phyloP scores from a whole-genome alignment of 208 protist genomes.

The Trypanosoma cruzi region DNA sequence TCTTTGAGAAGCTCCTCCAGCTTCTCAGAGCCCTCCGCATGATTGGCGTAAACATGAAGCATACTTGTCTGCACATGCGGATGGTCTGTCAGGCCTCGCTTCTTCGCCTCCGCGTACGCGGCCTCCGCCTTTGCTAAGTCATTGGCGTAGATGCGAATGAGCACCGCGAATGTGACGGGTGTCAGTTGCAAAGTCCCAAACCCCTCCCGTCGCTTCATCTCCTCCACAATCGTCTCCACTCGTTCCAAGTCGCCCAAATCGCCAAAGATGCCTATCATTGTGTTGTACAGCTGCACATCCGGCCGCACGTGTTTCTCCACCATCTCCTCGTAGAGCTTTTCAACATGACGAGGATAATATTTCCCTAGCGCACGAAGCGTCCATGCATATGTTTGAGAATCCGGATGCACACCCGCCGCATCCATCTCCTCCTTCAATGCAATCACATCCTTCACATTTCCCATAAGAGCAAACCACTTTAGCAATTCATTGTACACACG shows the following conservation, averaged over 20 bases:
- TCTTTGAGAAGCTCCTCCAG: conserved; percentile 55
- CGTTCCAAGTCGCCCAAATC: conserved; percentile 55
- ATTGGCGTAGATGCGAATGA: conserved; percentile 64
- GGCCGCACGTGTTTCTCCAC: conserved; percentile 52
- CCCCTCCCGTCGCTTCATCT: conserved; percentile 76
- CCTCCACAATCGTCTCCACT: conserved; percentile 52
- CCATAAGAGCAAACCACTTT: conserved; percentile 89
- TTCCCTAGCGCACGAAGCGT: conserved; percentile 74
- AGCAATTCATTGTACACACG: conserved; percentile 89
- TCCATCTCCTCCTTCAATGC: conserved; percentile 46
- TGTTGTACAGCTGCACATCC: conserved; percentile 81
- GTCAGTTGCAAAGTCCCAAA: conserved; percentile 78
- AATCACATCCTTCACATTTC: conserved; percentile 88
- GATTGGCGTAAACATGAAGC: conserved; percentile 59
- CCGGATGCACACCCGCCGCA: conserved; percentile 43
- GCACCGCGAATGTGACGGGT: conserved; percentile 72
- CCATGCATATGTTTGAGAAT: conserved; percentile 84
- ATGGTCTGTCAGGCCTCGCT: conserved; percentile 68
- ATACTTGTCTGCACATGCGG: conserved; percentile 85
- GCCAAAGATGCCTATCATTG: conserved; percentile 81
- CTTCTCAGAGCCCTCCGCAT: conserved; percentile 25
- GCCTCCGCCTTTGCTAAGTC: conserved; percentile 50
- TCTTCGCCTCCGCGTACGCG: conserved; percentile 66
- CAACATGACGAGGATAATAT: conserved; percentile 85
- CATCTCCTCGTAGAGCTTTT: conserved; percentile 73